phyloP scores from a whole-genome alignment of 176 grass and related monocot species.

The Alopecurus myosuroides region DNA sequence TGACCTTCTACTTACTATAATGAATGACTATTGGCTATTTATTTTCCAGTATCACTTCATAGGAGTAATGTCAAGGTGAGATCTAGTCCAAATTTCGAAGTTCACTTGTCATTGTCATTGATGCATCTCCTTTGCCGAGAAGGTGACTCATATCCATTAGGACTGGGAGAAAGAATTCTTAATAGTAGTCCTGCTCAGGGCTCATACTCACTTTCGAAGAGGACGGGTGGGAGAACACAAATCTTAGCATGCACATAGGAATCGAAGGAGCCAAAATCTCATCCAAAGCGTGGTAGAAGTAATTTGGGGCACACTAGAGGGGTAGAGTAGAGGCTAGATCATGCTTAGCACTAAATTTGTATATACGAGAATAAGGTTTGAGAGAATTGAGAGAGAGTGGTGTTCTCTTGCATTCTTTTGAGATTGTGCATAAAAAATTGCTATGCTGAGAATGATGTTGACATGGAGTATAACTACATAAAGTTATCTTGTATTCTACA shows the following conservation, averaged over 20 bases:
- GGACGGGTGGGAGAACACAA: not conserved
- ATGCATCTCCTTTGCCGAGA: not conserved
- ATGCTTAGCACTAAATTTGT: not conserved
- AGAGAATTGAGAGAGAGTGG: not conserved
- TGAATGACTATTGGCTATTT: not conserved
- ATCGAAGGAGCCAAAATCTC: not conserved
- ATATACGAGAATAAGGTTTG: not conserved
- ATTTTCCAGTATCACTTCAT: not conserved
- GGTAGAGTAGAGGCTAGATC: not conserved
- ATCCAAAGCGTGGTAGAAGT: not conserved
- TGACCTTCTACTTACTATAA: not conserved
- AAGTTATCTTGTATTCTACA: not conserved
- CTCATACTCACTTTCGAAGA: not conserved
- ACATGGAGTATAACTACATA: conserved; percentile 6
- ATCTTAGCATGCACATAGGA: not conserved
- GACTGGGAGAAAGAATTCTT: not conserved
- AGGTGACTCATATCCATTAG: conserved; percentile 4
- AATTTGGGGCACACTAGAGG: not conserved
- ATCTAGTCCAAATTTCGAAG: not conserved
- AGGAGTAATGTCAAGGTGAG: not conserved
- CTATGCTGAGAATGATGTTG: not conserved
- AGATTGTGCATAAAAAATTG: not conserved
- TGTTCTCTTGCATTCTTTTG: not conserved
- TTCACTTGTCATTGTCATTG: not conserved
- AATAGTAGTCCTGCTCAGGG: not conserved